Base-by-base conservation (phyloP, 108 stramenopile genomes). In the Cyclotella choctawhatcheeana region DNA sequence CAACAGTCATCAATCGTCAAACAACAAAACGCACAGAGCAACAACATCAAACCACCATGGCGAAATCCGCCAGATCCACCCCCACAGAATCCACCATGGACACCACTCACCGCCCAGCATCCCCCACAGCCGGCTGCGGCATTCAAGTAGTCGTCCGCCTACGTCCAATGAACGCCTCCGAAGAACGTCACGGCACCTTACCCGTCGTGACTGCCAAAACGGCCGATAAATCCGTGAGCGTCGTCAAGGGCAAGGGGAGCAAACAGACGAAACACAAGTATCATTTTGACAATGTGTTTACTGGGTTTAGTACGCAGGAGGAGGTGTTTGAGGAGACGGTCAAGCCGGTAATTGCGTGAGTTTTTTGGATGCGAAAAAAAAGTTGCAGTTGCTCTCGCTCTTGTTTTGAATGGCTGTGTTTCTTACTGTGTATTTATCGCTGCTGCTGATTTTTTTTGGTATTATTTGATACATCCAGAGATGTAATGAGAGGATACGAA, bases 61-160 rank as follows among this genome's bases (percentile, higher is more conserved):
- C n/a, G n/a, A n/a, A n/a, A n/a, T n/a, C n/a, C n/a, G n/a, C n/a
- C n/a, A n/a, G n/a, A 26, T 7, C 56, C 12, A 8, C 33, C 29
- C 29, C 13, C 0, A 13, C 56, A 13, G 13, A 31, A 30, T 10
- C 25, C 30, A 37, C 59, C 22, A 60, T 60, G 59, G 59, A 60
- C 35, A 34, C 33, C 50, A 13, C 40, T 20, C 53, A 14, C 3
- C 45, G 26, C 54, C 16, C 33, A 32, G 16, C 55, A 24, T 43
- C 50, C 18, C 2, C 50, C 32, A 40, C 37, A 40, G 8, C 37
- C 6, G 51, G 51, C 31, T 53, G 31, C 55, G 37, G 25, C 51
- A 83, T 92, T 13, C 90, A 89, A 75, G 92, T 93, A 20, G 88
- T 89, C 20, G 88, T 90, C 54, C 86, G 92, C 13, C 81, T 93